These are phyloP conservation scores for Neurospora terricola DNA, from an alignment of 495 filamentous ascomycete genomes.

Conservation along the genomic window DNA sequence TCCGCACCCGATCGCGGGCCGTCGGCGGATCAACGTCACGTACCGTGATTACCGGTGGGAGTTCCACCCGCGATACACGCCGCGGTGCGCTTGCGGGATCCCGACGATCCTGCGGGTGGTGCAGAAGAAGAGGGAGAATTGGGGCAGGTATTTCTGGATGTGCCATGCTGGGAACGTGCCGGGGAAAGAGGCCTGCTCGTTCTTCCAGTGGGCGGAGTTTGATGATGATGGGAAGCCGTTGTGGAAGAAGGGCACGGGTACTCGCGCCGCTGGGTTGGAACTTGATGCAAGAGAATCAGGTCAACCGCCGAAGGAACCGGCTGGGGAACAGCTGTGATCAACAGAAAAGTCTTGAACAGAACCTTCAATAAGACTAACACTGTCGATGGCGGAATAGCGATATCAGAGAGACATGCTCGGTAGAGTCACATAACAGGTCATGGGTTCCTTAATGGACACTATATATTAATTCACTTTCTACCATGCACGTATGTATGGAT, in stretches of 20 bases:
- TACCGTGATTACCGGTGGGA: conserved; percentile 76
- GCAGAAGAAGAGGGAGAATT: conserved; percentile 61
- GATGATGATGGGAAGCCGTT: conserved; percentile 75
- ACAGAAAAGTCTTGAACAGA: not conserved
- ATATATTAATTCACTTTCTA: not conserved
- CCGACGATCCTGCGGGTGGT: conserved; percentile 69
- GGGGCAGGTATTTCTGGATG: conserved; percentile 88
- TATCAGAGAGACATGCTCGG: not conserved
- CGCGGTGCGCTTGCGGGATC: conserved; percentile 54
- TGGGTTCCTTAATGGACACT: not conserved
- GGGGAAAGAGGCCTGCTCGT: conserved; percentile 65
- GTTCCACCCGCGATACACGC: conserved; percentile 62
- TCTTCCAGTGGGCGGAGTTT: conserved; percentile 86
- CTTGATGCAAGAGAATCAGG: not conserved
- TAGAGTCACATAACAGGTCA: not conserved
- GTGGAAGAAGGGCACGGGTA: conserved; percentile 32
- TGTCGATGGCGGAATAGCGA: not conserved
- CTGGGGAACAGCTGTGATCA: not conserved
- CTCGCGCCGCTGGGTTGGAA: not conserved
- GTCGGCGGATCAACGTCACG: conserved; percentile 80
- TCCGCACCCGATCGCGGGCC: conserved; percentile 72
- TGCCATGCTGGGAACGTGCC: conserved; percentile 71
- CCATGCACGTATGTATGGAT: not conserved
- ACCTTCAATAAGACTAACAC: not conserved
- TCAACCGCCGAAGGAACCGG: not conserved